Evolutionary conservation across 208 protist species (phyloP).

Genomic region (Porcisia deanei): DNA sequence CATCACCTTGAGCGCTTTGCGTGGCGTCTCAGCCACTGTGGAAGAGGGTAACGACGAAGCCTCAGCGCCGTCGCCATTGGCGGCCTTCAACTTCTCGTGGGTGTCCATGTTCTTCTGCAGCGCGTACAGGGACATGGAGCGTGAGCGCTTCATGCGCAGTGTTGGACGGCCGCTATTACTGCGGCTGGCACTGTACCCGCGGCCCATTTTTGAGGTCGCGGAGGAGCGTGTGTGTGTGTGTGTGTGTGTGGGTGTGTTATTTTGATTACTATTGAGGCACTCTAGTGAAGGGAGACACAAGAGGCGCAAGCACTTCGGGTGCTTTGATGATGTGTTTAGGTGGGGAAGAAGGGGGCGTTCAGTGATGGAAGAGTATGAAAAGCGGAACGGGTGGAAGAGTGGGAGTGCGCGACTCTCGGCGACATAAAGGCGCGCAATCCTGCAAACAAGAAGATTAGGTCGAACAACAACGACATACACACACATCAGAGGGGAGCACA

Average conservation of each 20-base stretch:
- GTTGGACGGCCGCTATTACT: constrained; percentile 80
- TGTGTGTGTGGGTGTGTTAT: constrained; percentile 13
- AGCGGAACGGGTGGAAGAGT: too few species aligned
- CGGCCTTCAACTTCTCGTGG: constrained; percentile 8
- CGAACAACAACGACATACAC: too few species aligned
- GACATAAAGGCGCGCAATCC: too few species aligned
- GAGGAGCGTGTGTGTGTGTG: constrained; percentile 1
- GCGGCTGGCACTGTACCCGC: constrained; percentile 81
- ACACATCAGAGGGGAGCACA: not conserved
- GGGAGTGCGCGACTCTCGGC: too few species aligned
- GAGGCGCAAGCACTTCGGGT: not conserved
- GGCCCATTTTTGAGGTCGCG: constrained; percentile 43
- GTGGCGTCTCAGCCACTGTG: constrained; percentile 7
- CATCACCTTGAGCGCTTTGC: constrained; percentile 29
- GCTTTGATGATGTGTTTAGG: not conserved
- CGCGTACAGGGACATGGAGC: constrained; percentile 50
- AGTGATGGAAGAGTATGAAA: too few species aligned
- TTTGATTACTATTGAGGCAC: not conserved
- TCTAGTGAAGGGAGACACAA: not conserved
- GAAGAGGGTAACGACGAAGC: not conserved
- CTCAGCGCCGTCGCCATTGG: not conserved
- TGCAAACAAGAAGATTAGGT: too few species aligned
- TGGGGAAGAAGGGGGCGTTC: not conserved
- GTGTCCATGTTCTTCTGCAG: constrained; percentile 38
- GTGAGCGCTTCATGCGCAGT: constrained; percentile 69